These are phyloP conservation scores for Mortierella claussenii DNA, from an alignment of 192 early-diverging fungal genomes.

Conservation along the genomic window DNA sequence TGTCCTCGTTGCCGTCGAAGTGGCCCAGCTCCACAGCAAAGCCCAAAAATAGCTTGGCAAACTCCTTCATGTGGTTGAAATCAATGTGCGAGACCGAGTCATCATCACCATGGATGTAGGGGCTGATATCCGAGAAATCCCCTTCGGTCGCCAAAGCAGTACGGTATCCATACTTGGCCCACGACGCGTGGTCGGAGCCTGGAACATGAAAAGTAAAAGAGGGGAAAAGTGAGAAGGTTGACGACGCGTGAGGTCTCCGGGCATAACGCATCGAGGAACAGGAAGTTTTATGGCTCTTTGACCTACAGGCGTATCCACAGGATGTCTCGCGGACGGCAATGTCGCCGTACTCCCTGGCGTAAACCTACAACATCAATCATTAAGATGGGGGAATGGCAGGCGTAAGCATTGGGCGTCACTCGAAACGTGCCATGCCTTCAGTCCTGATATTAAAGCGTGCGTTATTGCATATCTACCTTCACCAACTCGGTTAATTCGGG, in stretches of 20 bases:
- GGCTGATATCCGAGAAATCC: constrained; percentile 69
- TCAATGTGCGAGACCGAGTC: constrained; percentile 80
- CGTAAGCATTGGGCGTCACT: too few relatives aligned
- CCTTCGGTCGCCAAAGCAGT: constrained; percentile 86
- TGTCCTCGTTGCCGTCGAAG: constrained; percentile 21
- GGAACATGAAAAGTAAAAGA: constrained; percentile 10
- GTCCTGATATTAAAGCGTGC: not conserved
- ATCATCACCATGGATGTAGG: constrained; percentile 79
- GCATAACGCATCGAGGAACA: too few relatives aligned
- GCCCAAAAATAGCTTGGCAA: constrained; percentile 79
- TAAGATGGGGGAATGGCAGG: not conserved
- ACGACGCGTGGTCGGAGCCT: constrained; percentile 92
- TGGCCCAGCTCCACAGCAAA: constrained; percentile 87
- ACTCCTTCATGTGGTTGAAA: constrained; percentile 90
- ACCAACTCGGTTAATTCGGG: constrained; percentile 59
- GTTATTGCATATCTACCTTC: constrained; percentile 28
- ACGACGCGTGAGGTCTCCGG: too few relatives aligned
- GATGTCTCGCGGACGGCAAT: constrained; percentile 75
- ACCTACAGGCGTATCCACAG: constrained; percentile 83
- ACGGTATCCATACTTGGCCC: constrained; percentile 85
- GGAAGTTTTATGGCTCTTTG: too few relatives aligned
- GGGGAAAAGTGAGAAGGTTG: not conserved
- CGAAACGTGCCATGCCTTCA: not conserved
- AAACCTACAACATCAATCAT: constrained; percentile 54
- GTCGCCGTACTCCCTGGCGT: constrained; percentile 73